Percentiles rank a stretch among this genome's conserved stretches.
phyloP scores from a whole-genome alignment of 2,329 filamentous ascomycete species.

The Talaromyces albobiverticillius region DNA sequence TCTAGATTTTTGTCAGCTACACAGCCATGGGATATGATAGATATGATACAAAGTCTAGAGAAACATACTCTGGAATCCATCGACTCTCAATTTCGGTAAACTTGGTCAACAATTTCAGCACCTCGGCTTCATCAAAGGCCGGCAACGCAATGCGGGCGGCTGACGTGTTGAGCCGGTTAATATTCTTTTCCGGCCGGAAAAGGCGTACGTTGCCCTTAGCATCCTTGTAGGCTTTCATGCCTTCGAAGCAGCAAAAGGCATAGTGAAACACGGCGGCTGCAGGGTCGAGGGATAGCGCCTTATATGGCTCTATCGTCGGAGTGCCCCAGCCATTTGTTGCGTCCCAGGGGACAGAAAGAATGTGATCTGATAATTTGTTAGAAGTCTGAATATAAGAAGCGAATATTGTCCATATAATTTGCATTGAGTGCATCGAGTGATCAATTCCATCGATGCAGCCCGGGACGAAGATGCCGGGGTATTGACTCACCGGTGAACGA shows the following conservation, averaged over 20 bases:
- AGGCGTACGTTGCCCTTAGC: conserved; percentile 69
- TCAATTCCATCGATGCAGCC: no score
- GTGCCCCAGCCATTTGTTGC: conserved; percentile 65
- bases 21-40: no score
- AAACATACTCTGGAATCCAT: conserved; percentile 75
- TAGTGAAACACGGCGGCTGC: conserved; percentile 82
- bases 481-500: conserved; percentile 14
- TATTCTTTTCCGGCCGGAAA: conserved; percentile 74
- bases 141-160: conserved; percentile 67
- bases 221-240: conserved; percentile 69
- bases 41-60: neutral
- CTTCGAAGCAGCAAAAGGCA: conserved; percentile 88
- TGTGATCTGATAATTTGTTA: conserved; percentile 76
- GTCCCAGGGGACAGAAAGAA: conserved; percentile 73
- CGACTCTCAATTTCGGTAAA: conserved; percentile 78
- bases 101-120: conserved; percentile 77
- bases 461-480: no score
- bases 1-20: conserved; percentile 27
- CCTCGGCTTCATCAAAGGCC: conserved; percentile 69
- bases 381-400: no score
- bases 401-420: no score
- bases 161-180: conserved; percentile 52
- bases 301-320: conserved; percentile 73
- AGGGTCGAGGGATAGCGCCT: conserved; percentile 73
- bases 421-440: no score